Conservation (phyloP, 1,284 basidiomycete genomes). For the Grifola frondosa region DNA sequence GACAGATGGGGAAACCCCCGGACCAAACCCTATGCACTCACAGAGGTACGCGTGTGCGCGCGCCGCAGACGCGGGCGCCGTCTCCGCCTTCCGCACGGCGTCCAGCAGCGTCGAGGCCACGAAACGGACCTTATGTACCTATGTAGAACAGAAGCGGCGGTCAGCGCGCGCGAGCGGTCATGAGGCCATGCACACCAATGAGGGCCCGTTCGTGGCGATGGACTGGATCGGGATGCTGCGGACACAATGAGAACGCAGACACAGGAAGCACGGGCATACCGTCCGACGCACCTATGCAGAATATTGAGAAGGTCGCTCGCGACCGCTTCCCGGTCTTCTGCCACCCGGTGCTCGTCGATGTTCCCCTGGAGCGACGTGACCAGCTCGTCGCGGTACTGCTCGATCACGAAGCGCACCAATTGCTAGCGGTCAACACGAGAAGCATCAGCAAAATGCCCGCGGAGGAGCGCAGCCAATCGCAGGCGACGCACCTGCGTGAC, state of each 20-base stretch:
- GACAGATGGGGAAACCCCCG: constrained; percentile 6
- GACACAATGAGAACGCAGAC: constrained; percentile 6
- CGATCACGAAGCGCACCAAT: constrained; percentile 86
- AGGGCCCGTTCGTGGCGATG: constrained; percentile 85
- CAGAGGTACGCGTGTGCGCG: constrained; percentile 80
- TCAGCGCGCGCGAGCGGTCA: no score
- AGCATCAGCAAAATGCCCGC: constrained; percentile 6
- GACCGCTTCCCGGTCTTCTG: constrained; percentile 71
- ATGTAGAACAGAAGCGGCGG: no score
- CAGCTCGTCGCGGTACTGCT: constrained; percentile 85
- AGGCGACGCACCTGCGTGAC: constrained; percentile 70
- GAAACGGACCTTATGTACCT: constrained; percentile 87
- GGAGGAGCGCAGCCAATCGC: neutral
- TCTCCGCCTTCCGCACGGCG: constrained; percentile 79
- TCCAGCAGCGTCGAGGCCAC: constrained; percentile 86
- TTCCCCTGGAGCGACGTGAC: constrained; percentile 63
- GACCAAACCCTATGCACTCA: constrained; percentile 35
- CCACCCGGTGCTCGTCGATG: constrained; percentile 61
- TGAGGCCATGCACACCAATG: constrained; percentile 58
- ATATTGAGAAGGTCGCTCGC: constrained; percentile 81
- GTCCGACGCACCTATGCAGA: constrained; percentile 61
- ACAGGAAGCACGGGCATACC: constrained; percentile 7
- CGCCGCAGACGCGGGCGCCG: constrained; percentile 70
- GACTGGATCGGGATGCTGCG: constrained; percentile 84
- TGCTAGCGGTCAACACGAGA: constrained; percentile 50